These are phyloP conservation scores for Dendrothele bispora DNA, from an alignment of 768 basidiomycete species.

Conservation along the genomic window DNA sequence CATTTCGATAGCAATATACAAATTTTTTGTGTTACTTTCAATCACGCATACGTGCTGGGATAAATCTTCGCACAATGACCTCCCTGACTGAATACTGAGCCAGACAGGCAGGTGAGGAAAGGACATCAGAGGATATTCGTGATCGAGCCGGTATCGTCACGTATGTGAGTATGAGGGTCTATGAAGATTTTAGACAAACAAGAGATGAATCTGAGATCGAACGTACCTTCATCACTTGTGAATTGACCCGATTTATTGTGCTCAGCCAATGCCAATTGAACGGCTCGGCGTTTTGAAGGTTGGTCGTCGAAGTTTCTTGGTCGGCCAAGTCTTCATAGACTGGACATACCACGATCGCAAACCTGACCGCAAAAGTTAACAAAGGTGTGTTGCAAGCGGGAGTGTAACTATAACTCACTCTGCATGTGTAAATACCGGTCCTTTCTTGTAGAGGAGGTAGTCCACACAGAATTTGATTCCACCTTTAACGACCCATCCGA, in stretches of 20 bases:
- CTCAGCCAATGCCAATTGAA: constrained; percentile 96
- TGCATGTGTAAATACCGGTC: constrained; percentile 93
- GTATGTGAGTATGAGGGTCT: constrained; percentile 91
- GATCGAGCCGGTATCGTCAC: constrained; percentile 87
- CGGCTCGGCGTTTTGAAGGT: constrained; percentile 64
- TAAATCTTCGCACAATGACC: constrained; percentile 80
- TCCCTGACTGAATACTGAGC: constrained; percentile 80
- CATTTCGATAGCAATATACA: too few relatives aligned
- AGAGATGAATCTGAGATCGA: background rate
- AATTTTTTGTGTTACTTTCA: too few relatives aligned
- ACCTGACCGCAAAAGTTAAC: constrained; percentile 45
- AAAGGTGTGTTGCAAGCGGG: constrained; percentile 2
- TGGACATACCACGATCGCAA: constrained; percentile 88
- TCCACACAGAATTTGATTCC: constrained; percentile 98
- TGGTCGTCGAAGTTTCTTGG: constrained; percentile 59
- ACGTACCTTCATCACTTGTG: constrained; percentile 91
- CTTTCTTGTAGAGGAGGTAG: constrained; percentile 90
- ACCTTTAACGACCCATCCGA: constrained; percentile 95
- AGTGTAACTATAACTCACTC: constrained; percentile 58
- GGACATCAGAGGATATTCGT: constrained; percentile 46
- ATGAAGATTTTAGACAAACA: background rate
- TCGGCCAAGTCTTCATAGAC: constrained; percentile 86
- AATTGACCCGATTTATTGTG: constrained; percentile 95
- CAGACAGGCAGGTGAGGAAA: constrained; percentile 74
- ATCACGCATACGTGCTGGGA: constrained; percentile 92